A percentile compares a stretch with the other conserved stretches of the same genome.
These are phyloP conservation scores for Murraya koenigii DNA, from an alignment of 345 rosid species.

Conservation along the genomic window DNA sequence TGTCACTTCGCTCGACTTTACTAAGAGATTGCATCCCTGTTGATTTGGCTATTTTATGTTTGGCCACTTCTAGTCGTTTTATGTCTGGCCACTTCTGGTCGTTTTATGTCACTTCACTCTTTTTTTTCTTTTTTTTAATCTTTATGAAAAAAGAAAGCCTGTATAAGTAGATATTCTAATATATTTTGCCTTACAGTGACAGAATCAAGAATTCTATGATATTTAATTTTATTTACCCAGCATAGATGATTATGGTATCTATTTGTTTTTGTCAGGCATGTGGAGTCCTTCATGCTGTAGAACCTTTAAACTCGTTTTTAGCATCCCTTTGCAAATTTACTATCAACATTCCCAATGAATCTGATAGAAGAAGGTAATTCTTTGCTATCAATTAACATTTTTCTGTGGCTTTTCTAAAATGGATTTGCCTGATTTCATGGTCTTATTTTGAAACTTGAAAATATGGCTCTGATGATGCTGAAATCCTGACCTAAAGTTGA, in stretches of 20 bases:
- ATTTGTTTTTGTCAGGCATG: slow-evolving; percentile 66
- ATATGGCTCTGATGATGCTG: neutral
- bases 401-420: neutral
- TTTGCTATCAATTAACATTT: neutral
- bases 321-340: slow-evolving; percentile 97
- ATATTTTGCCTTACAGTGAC: neutral
- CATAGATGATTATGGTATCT: slow-evolving; percentile 12
- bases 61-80: too few species aligned
- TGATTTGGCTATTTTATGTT: neutral
- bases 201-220: neutral
- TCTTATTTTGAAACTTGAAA: neutral
- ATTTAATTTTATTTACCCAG: slow-evolving; percentile 8
- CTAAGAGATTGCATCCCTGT: neutral
- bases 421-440: neutral
- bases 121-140: neutral
- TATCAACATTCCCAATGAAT: slow-evolving; percentile 74
- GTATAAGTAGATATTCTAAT: neutral
- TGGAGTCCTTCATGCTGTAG: slow-evolving; percentile 94
- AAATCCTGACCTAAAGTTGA: slow-evolving; percentile 35
- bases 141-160: neutral
- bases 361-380: slow-evolving; percentile 71
- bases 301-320: slow-evolving; percentile 93
- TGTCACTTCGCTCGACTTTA: neutral
- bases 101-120: too few species aligned
- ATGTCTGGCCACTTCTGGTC: too few species aligned